Base-by-base conservation (phyloP, 768 basidiomycete genomes). In the Steccherinum ochraceum region DNA sequence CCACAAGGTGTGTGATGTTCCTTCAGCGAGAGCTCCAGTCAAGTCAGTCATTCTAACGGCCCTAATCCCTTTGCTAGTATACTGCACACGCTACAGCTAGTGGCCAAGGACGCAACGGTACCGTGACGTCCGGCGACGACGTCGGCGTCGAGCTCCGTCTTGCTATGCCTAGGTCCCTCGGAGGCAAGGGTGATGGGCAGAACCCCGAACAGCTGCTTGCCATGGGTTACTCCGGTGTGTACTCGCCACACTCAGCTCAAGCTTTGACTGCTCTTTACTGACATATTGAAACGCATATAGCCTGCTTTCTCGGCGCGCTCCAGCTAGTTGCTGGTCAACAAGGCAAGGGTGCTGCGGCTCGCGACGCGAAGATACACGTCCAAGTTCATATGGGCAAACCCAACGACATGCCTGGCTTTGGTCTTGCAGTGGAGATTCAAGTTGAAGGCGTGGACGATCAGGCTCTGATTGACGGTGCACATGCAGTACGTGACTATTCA, bases 281-380 rank as follows among this genome's bases (percentile, higher is more conserved):
- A 26, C 21, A 25, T 10, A n/a, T n/a, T n/a, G n/a, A n/a, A 4
- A 23, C 19, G 5, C 45, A 12, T 49, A 12, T 49, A 86, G 87
- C 84, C 2, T 89, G 87, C 60, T 76, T 89, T 62, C 72, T 89
- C 0, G 81, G 84, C 3, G 88, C 87, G 0, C 63, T 89, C 49
- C 85, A 87, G 61, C 60, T 77, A 40, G 69, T 76, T 25, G 84
- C 85, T 0, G 69, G 72, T 19, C 66, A 72, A 19, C 59, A 72
- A 56, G 82, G 82, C 18, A 83, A 81, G 65, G 63, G 67, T 25
- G 79, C 81, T 0, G 72, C 72, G 52, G 79, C 75, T 1, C 72
- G 75, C 44, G 72, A 79, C 13, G 86, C 84, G 1, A 72, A 77
- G n/a, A 77, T 89, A 26, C 77, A 79, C 51, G 71, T 80, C 1